Evolutionary conservation across 2,329 filamentous ascomycete genomes (phyloP), one percentile per base, ranked within the genome.

Genomic region (Aspergillus fructus): DNA sequence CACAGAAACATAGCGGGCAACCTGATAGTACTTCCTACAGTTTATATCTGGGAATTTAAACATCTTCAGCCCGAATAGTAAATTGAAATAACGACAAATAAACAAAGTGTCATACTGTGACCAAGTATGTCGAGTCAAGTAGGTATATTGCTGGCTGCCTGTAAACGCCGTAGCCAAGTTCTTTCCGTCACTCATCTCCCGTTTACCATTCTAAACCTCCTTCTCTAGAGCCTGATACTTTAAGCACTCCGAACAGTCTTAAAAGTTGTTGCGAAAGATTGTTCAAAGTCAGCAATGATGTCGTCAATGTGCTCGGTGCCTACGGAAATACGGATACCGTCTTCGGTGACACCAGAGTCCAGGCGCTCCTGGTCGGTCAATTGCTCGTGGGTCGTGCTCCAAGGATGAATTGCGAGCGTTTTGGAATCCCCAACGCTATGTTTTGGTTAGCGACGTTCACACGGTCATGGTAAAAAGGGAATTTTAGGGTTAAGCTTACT

Each of bases 251-350:
- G 23, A 30, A 48, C 51, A 23, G 41, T 37, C 13, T 54, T 54
- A 17, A 55, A 55, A 9, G 62, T 82, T 24, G 84, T 82, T 71
- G 85, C 83, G 76, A 97, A 96, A 0, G 90, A 90, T 80, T 96
- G 93, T 75, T 93, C 89, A 72, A 97, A 97, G 77, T 97, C 93
- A 66, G 87, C 89, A 70, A 96, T 94, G 68, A 97, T 97, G 71
- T 97, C 93, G 78, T 96, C 93, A 72, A 97, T 96, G 74, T 97
- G 92, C 79, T 97, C 93, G 1, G 89, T 96, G 52, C 93, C 93
- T 58, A 97, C 93, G 0, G 93, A 97, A 70, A 97, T 94, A 62
- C 93, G 90, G 75, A 97, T 96, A 40, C 93, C 86, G 70, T 96
- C 93, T 83, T 91, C 73, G 15, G 91, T 94, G 11, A 94, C 91